Base-by-base conservation (phyloP, 2,329 filamentous ascomycete species). In the Thermothelomyces thermophilus region DNA sequence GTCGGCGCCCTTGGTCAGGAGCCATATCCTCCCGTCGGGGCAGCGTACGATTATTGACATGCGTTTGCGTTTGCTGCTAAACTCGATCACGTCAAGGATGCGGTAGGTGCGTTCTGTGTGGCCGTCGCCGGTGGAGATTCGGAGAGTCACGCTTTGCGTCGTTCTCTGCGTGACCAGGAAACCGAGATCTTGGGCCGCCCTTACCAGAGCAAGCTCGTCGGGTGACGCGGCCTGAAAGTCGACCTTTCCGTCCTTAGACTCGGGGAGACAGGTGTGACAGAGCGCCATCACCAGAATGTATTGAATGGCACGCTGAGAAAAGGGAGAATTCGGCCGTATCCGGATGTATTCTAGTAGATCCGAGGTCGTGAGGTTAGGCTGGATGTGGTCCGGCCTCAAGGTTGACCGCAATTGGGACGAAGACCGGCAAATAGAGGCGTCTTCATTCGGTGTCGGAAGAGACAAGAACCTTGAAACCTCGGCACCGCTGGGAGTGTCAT, bases 21-120 rank as follows among this genome's bases (percentile, higher is more conserved):
- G 72, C 62, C 87, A 91, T 39, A 94, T 82, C 10, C 80, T 80
- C 4, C 82, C 79, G 61, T 93, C 86, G 0, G 89, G 88, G 73
- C 91, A 90, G 28, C 87, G 83, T 2, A 94, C 78, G 39, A 94
- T 72, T 50, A 93, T 86, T 0, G 87, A 90, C 89, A 95, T 95
- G 46, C 89, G 77, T 68, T 95, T 95, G 34, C 89, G 79, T 64
- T 85, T 83, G 66, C 87, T 91, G 56, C 85, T 90, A 63, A 95
- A 95, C 61, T 95, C 89, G 53, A 95, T 87, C 19, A 94, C 81
- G 56, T 94, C 87, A 47, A 95, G 66, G 3, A 93, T 76, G 62
- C 91, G 79, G 61, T 90, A 95, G 0, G 72, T 74, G 63, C 72
- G 71, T 31, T 48, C 26, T 10, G 20, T 16, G 6, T 28, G 8